Base-by-base conservation (phyloP, 495 filamentous ascomycete genomes). In the Trichoderma virens region DNA sequence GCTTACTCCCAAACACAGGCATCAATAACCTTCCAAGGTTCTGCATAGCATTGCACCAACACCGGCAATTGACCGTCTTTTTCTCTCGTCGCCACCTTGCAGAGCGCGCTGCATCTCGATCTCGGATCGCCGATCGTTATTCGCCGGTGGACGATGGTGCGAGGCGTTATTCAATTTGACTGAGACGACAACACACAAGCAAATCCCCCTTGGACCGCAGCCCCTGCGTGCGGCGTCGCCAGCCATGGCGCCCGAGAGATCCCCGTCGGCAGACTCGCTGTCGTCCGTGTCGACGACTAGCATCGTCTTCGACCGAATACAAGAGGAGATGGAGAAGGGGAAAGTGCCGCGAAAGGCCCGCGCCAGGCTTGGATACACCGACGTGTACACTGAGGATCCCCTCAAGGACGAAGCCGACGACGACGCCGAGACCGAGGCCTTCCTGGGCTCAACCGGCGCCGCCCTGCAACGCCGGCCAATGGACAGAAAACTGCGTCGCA, bases 241-340 rank as follows among this genome's bases (percentile, higher is more conserved):
- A 62, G 34, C 18, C 32, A 41, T 41, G 32, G 61, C 32, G 23
- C 23, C 61, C 39, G 16, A 51, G 27, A n/a, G 61, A 7, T 76
- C 81, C 68, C 71, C 67, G 41, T 86, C 85, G 30, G 72, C 77
- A 62, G 84, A 84, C 66, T 88, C 89, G 8, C 71, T 82, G 9
- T 88, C 88, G 20, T 86, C 87, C 34, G 83, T 85, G 16, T 93
- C 90, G 34, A 91, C 90, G 31, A 90, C 87, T 32, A 91, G 88
- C 66, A 79, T 93, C 5, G 85, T 91, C 64, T 86, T 93, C 66
- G 90, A 93, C 64, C 85, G 86, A 63, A 82, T 92, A 65, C 76
- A 80, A 69, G 84, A 84, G 65, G 75, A 77, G 25, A 70, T 73
- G 45, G 74, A 70, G 68, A 66, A 67, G 65, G 59, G 65, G 66